Percentiles rank a stretch among this genome's conserved stretches.
These are phyloP conservation scores for Beta corolliflora DNA, from an alignment of 179 eudicot genomes.

Conservation along the genomic window DNA sequence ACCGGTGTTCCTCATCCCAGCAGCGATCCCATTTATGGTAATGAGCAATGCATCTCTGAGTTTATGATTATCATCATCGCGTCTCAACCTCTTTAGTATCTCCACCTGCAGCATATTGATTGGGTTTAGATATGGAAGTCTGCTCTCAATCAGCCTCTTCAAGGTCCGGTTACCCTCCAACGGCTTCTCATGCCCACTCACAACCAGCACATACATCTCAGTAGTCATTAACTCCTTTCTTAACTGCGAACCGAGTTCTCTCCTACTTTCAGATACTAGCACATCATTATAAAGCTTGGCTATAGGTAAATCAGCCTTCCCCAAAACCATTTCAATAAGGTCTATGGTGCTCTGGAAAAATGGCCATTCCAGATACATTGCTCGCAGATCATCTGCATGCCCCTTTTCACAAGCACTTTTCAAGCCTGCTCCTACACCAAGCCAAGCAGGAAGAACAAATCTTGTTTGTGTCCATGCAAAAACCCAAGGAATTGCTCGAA, in stretches of 20 bases:
- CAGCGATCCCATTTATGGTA: constrained; percentile 85
- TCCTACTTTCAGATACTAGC: constrained; percentile 59
- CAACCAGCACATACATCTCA: constrained; percentile 56
- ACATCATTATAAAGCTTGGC: constrained; percentile 79
- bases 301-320: constrained; percentile 70
- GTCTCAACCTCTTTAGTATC: constrained; percentile 71
- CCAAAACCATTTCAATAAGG: constrained; percentile 87
- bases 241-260: constrained; percentile 60
- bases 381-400: constrained; percentile 57
- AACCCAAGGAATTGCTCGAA: constrained; percentile 89
- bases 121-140: constrained; percentile 83
- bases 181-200: constrained; percentile 73
- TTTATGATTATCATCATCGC: constrained; percentile 60
- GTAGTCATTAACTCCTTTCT: constrained; percentile 66
- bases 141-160: constrained; percentile 67
- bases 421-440: constrained; percentile 86
- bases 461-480: constrained; percentile 97
- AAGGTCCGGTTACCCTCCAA: constrained; percentile 61
- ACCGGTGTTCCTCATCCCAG: constrained; percentile 98
- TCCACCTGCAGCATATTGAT: constrained; percentile 91
- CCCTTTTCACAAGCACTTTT: constrained; percentile 76
- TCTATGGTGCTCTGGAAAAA: constrained; percentile 82
- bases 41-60: constrained; percentile 84
- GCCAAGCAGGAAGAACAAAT: constrained; percentile 91
- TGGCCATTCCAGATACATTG: constrained; percentile 92